Evolutionary conservation across 2,329 filamentous ascomycete species (phyloP).

Genomic region (Ustulina deusta): DNA sequence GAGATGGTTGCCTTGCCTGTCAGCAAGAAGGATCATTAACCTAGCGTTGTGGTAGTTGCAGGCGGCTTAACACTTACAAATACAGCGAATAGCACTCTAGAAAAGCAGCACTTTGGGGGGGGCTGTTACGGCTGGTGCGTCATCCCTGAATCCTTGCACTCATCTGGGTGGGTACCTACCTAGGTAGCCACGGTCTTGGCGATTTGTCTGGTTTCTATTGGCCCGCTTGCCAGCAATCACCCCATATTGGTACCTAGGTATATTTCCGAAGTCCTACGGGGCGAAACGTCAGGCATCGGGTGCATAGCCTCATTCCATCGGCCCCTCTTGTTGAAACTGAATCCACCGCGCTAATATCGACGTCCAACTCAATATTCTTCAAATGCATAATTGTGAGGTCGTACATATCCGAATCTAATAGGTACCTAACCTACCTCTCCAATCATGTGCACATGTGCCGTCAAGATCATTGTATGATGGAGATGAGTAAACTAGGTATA

Average conservation of each 20-base stretch:
- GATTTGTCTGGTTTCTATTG: conserved; percentile 4
- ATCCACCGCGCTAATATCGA: not conserved
- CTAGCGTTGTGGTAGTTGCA: conserved; percentile 1
- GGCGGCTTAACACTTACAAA: not conserved
- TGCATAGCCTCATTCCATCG: not conserved
- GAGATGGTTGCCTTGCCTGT: conserved; percentile 21
- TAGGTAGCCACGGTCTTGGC: not conserved
- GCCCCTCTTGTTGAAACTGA: not conserved
- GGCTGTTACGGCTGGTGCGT: conserved; percentile 18
- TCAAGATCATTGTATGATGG: not conserved
- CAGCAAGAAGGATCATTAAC: conserved; percentile 23
- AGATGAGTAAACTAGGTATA: not conserved
- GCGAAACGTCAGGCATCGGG: not conserved
- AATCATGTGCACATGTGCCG: not conserved
- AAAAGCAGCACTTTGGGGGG: not conserved
- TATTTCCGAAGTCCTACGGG: conserved; percentile 1
- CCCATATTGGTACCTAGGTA: not conserved
- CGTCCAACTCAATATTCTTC: not conserved
- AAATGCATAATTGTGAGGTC: conserved; percentile 9
- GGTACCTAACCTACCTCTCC: no score
- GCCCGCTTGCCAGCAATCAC: not conserved
- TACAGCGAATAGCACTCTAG: not conserved
- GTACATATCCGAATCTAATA: no score
- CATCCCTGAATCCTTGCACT: not conserved
- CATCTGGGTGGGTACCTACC: no score